Base-by-base conservation (phyloP, 2,329 filamentous ascomycete genomes). In the Calonectria honghensis region DNA sequence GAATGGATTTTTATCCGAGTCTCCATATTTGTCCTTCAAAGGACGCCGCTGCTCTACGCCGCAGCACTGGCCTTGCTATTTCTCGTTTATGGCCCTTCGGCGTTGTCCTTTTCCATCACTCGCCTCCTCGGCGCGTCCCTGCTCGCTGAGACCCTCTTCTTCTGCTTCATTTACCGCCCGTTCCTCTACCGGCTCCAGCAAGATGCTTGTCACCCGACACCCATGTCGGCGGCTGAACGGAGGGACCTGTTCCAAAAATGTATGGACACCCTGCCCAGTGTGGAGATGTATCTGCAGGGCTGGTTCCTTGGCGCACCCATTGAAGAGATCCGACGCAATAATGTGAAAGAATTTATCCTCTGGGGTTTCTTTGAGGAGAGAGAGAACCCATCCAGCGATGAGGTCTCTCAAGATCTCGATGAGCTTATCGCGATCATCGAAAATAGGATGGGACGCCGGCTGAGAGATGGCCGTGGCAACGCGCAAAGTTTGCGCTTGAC, bases 241-340 rank as follows among this genome's bases (percentile, higher is more conserved):
- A 84, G 85, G 52, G 86, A 83, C 1, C 84, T 95, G 3, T 93
- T 94, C 80, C 83, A 87, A 66, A 87, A 87, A 50, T 92, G 91
- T 82, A 85, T 89, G 73, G 85, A 84, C 39, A 91, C 89, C 77
- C 87, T 93, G 5, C 85, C 89, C 0, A 88, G 92, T 75, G 85
- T 87, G 0, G 89, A 91, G 69, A 83, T 83, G 29, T 95, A 93
- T 79, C 77, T 95, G 52, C 87, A 85, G 64, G 87, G 88, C 74
- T 95, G 93, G 93, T 94, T 94, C 76, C 86, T 92, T n/a, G 91
- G 90, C 39, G 91, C 92, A 2, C 85, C 89, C 13, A 72, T 86
- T 1, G 82, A 86, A 24, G 91, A 93, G 41, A 91, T 95, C 70
- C 87, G 89, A 57, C 86, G 89, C n/a, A 92, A 94, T n/a, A 94